A percentile compares a stretch with the other conserved stretches of the same genome.
phyloP scores from a whole-genome alignment of 2,329 filamentous ascomycete species.

The Fusarium palustre region DNA sequence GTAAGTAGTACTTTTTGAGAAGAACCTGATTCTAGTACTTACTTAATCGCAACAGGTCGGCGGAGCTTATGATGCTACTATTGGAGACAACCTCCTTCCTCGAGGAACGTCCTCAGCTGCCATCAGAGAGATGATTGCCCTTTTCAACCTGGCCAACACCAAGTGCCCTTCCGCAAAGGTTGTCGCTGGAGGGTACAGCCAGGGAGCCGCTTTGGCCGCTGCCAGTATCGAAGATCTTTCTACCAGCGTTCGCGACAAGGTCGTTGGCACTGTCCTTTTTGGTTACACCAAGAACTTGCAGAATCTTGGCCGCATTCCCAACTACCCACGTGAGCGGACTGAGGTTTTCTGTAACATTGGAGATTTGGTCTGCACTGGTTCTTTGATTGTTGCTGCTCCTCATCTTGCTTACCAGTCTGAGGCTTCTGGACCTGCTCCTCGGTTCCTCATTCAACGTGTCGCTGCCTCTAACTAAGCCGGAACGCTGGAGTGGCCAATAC shows the following conservation, averaged over 20 bases:
- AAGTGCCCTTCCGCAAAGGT: constrained; percentile 59
- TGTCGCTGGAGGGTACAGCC: constrained; percentile 56
- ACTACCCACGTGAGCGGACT: constrained; percentile 51
- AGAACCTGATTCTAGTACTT: rapidly evolving
- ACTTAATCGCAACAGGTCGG: constrained; percentile 21
- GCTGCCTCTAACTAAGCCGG: constrained; percentile 5
- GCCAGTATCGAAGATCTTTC: constrained; percentile 53
- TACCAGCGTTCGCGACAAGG: constrained; percentile 48
- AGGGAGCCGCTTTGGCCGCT: constrained; percentile 60
- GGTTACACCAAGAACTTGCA: constrained; percentile 59
- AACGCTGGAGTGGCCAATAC: background rate
- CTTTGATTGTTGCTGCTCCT: constrained; percentile 45
- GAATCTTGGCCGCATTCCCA: constrained; percentile 54
- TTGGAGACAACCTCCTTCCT: constrained; percentile 54
- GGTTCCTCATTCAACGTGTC: constrained; percentile 31
- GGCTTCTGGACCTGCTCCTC: constrained; percentile 26
- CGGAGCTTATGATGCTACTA: constrained; percentile 52
- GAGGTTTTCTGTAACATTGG: constrained; percentile 53
- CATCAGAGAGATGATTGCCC: constrained; percentile 55
- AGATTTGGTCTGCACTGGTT: constrained; percentile 54
- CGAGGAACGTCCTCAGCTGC: constrained; percentile 52
- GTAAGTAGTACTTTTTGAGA: constrained; percentile 38
- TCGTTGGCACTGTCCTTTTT: constrained; percentile 54
- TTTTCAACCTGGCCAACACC: constrained; percentile 56
- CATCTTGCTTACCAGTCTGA: constrained; percentile 29